phyloP scores from a whole-genome alignment of 1,139 yeast genomes.

The Hansenula sp. region DNA sequence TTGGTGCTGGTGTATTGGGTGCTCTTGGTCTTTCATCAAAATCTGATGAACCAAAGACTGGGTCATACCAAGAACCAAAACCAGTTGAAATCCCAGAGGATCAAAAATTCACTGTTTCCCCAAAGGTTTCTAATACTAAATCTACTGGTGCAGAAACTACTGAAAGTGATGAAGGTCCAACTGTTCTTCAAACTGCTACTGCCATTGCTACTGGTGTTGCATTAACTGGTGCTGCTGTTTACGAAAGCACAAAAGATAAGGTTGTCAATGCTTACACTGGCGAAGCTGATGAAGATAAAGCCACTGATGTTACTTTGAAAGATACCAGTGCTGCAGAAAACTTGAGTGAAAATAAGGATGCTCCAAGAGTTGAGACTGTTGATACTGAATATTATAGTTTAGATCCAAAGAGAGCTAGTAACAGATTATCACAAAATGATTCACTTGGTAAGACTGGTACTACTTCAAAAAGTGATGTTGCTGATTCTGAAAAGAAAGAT shows the following conservation, averaged over 20 bases:
- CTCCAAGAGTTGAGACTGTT: not conserved
- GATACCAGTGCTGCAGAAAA: not conserved
- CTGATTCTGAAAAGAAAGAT: not conserved
- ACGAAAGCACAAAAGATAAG: not conserved
- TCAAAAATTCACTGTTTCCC: constrained; percentile 12
- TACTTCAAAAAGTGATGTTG: not conserved
- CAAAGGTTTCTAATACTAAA: constrained; percentile 3
- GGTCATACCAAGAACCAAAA: constrained; percentile 8
- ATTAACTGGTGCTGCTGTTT: not conserved
- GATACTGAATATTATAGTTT: not conserved
- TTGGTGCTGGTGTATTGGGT: too few species aligned
- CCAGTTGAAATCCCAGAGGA: constrained; percentile 15
- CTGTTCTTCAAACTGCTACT: not conserved
- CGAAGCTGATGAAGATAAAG: not conserved
- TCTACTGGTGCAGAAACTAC: not conserved
- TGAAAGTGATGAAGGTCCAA: not conserved
- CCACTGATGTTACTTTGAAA: constrained; percentile 1
- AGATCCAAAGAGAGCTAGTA: constrained; percentile 2
- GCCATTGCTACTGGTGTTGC: constrained; percentile 1
- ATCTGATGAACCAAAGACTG: not conserved
- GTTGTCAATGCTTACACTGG: not conserved
- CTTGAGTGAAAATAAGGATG: not conserved
- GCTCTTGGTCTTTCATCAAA: not conserved
- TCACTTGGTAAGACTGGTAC: not conserved
- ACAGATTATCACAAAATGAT: not conserved